These are phyloP conservation scores for Aspergillus phoenicis DNA, from an alignment of 2,329 filamentous ascomycete species.

Conservation along the genomic window DNA sequence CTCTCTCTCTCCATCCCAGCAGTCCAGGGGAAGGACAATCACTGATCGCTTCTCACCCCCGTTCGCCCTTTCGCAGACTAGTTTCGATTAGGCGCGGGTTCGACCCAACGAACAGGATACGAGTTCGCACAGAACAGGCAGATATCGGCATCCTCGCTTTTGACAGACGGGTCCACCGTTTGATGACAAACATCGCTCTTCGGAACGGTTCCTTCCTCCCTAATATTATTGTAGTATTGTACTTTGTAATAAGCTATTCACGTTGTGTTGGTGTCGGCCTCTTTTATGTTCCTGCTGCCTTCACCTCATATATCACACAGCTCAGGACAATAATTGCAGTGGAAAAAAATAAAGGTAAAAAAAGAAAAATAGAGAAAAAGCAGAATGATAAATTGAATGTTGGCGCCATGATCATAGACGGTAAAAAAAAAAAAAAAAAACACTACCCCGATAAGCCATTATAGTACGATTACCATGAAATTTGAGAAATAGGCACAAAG, in stretches of 20 bases:
- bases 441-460: constrained; percentile 11
- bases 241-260: neutral
- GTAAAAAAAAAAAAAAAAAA: neutral
- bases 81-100: neutral
- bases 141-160: neutral
- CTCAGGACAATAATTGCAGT: neutral
- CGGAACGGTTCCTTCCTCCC: neutral
- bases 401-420: neutral
- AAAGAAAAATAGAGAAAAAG: neutral
- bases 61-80: neutral
- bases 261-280: neutral
- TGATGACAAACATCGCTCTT: neutral
- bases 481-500: constrained; percentile 11
- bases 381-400: neutral
- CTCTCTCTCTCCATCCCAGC: too few species aligned
- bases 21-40: neutral
- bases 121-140: constrained; percentile 1
- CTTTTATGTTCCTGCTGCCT: neutral
- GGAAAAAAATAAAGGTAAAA: neutral
- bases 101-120: neutral
- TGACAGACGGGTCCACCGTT: neutral
- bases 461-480: constrained; percentile 7
- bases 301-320: neutral
- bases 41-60: neutral
- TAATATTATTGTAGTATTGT: neutral